These are phyloP conservation scores for Lactifluus volemus DNA, from an alignment of 768 basidiomycete species.

Conservation along the genomic window DNA sequence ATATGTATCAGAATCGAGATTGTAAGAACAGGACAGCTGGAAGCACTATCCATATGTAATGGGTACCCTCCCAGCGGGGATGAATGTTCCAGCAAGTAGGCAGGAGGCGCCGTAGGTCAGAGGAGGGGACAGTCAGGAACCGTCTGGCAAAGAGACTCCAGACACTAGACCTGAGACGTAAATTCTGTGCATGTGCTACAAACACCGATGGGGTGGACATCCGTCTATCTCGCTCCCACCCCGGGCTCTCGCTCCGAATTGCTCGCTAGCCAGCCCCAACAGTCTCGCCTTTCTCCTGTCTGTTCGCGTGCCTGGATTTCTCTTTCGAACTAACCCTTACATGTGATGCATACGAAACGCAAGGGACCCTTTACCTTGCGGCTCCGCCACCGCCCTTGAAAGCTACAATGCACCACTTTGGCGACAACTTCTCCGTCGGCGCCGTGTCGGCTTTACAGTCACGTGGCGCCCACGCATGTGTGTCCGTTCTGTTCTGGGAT, in stretches of 20 bases:
- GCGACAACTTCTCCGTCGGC: not conserved
- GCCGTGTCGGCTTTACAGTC: not conserved
- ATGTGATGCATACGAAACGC: conserved; percentile 1
- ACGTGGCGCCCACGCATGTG: not conserved
- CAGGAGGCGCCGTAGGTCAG: not conserved
- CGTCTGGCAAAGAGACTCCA: not conserved
- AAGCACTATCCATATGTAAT: not conserved
- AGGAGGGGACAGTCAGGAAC: not conserved
- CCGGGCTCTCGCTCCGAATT: not conserved
- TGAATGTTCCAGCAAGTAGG: not conserved
- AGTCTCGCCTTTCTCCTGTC: not conserved
- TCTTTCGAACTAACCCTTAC: not conserved
- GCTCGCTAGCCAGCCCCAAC: not conserved
- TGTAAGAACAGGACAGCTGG: not conserved
- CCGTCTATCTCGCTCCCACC: not conserved
- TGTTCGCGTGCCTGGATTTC: conserved; percentile 3
- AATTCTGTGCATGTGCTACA: not conserved
- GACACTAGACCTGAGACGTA: not conserved
- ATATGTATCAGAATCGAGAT: not conserved
- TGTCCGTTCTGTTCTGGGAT: not conserved
- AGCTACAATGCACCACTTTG: not conserved
- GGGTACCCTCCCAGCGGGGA: not conserved
- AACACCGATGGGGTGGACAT: not conserved
- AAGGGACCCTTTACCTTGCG: not conserved
- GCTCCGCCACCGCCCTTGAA: not conserved